Conservation (phyloP, 805 yeast genomes). For the Candida namnaoensis region DNA sequence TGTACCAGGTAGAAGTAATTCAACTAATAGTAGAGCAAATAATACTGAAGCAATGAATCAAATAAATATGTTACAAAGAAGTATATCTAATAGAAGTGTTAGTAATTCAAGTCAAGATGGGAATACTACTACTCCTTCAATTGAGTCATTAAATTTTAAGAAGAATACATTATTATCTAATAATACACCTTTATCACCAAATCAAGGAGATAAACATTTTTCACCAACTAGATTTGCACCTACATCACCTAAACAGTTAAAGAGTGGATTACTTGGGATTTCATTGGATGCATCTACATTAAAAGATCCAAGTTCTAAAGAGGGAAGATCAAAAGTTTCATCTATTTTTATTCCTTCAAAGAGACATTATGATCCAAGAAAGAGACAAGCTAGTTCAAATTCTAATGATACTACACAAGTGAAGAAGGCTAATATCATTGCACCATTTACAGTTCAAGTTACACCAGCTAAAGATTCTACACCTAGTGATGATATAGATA, state of each 20-base stretch:
- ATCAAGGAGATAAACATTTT: not conserved
- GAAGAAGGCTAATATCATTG: too few species aligned
- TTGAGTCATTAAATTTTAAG: not conserved
- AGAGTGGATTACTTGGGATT: not conserved
- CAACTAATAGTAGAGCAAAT: not conserved
- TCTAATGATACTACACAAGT: too few species aligned
- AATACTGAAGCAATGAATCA: constrained; percentile 7
- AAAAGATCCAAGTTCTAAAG: not conserved
- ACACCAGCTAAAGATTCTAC: too few species aligned
- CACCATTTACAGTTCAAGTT: too few species aligned
- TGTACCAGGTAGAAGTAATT: not conserved
- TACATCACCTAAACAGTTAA: not conserved
- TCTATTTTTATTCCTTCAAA: not conserved
- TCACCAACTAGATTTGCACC: not conserved
- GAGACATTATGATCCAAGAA: too few species aligned
- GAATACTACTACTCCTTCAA: not conserved
- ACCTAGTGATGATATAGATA: too few species aligned
- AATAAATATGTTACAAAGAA: constrained; percentile 4
- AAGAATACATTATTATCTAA: not conserved
- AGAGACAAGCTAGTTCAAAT: not conserved
- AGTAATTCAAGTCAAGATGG: not conserved
- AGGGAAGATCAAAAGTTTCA: not conserved
- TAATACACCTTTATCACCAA: not conserved
- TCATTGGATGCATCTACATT: not conserved
- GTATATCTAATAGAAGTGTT: not conserved